phyloP scores from a whole-genome alignment of 345 rosid species.

The Gossypium bickii region DNA sequence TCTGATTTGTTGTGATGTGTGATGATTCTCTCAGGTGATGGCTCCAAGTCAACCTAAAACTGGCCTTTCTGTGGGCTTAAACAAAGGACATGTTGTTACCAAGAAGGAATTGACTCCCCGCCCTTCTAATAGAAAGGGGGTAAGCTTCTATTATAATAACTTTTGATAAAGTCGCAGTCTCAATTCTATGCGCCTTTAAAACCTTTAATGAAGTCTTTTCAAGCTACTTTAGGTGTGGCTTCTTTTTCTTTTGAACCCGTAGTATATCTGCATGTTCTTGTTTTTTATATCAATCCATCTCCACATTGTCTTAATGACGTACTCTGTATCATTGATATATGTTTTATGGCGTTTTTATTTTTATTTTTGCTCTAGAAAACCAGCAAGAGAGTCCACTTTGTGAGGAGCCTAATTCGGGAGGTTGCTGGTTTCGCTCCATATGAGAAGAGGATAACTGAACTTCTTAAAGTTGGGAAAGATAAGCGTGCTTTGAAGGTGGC shows the following conservation, averaged over 20 bases:
- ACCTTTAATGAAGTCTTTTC: background rate
- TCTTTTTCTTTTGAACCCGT: no score
- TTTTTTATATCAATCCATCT: background rate
- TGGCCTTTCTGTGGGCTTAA: constrained; percentile 40
- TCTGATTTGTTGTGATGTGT: background rate
- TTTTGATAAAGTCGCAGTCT: background rate
- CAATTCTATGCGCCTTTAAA: background rate
- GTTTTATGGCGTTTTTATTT: background rate
- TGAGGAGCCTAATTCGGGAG: constrained; percentile 46
- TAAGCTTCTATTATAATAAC: constrained; percentile 10
- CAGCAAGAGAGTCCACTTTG: constrained; percentile 50
- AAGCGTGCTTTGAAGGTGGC: constrained; percentile 57
- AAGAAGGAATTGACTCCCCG: constrained; percentile 33
- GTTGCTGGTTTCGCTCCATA: constrained; percentile 62
- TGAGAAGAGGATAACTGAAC: constrained; percentile 52
- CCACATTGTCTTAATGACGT: background rate
- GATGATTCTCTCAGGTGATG: constrained; percentile 26
- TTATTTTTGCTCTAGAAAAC: constrained; percentile 28
- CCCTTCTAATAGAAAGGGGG: constrained; percentile 41
- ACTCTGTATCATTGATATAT: background rate
- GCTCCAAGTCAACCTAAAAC: constrained; percentile 38
- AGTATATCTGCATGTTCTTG: background rate
- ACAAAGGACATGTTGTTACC: constrained; percentile 39
- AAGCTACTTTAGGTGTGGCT: background rate
- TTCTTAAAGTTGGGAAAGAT: constrained; percentile 53